Base-by-base conservation (phyloP, 1,284 basidiomycete species). In the Leccinum griseonigrum region DNA sequence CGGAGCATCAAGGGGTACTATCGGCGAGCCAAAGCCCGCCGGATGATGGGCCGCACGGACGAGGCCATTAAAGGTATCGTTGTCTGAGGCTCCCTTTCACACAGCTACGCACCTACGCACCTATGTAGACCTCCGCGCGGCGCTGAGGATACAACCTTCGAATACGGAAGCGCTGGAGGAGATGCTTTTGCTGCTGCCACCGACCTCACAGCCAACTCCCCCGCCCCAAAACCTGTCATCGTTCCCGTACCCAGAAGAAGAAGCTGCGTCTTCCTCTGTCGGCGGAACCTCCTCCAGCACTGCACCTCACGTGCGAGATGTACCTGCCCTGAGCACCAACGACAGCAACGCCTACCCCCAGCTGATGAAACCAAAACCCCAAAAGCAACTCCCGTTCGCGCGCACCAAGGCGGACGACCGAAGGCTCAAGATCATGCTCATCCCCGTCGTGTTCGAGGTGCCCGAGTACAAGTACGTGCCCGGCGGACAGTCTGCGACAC, bases 1-100 rank as follows among this genome's bases (percentile, higher is more conserved):
- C 78, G 78, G 48, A 88, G 85, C 60, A 81, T 83, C 51, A 90
- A 90, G 68, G 87, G 85, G 1, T 80, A 85, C 61, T 90, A 81
- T 71, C 80, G 87, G 29, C 82, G 87, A 34, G 86, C 86, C 3
- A 85, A 83, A 54, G 86, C 87, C 1, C 77, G 85, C 43, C 81
- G 79, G 65, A 86, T 86, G 79, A 78, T 85, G 57, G 81, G 80
- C 4, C 77, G 77, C 46, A 72, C 75, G 3, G 79, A 83, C n/a
- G 87, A 86, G n/a, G 87, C 87, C 1, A 79, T 84, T 26, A 80
- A 81, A 78, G 87, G 87, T 85, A 64, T 51, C 50, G 28, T 51
- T 16, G 48, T 51, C 14, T 51, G 22, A 28, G 28, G 22, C 26
- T 51, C 22, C 22, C 50, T 28, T 14, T 4, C 50, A 28, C 50